phyloP scores from a whole-genome alignment of 1,284 basidiomycete genomes.

The Mycocalia duriaeana region DNA sequence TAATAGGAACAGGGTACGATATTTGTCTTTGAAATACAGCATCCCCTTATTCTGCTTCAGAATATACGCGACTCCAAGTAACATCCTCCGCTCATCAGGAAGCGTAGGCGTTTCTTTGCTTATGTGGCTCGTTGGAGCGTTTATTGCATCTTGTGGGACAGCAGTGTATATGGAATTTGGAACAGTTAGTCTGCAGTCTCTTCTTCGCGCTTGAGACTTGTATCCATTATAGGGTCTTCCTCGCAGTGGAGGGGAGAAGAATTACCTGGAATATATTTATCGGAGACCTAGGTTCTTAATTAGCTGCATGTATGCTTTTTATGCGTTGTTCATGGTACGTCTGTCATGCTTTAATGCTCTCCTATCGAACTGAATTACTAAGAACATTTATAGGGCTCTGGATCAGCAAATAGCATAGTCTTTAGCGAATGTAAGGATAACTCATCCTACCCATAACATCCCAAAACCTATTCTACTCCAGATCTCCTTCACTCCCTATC shows the following conservation, averaged over 20 bases:
- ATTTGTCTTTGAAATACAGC: background rate
- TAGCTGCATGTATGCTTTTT: slow-evolving; percentile 56
- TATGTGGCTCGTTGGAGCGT: slow-evolving; percentile 69
- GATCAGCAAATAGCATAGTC: slow-evolving; percentile 53
- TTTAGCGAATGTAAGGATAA: slow-evolving; percentile 61
- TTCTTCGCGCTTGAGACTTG: background rate
- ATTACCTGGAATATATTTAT: slow-evolving; percentile 71
- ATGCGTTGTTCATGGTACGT: slow-evolving; percentile 55
- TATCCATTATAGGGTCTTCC: slow-evolving; percentile 43
- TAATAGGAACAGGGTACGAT: slow-evolving; percentile 70
- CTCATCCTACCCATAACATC: too few species aligned
- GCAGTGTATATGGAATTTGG: slow-evolving; percentile 72
- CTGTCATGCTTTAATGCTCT: slow-evolving; percentile 10
- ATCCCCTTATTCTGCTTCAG: slow-evolving; percentile 27
- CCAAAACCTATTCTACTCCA: too few species aligned
- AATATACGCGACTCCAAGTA: slow-evolving; percentile 71
- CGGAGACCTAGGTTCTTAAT: slow-evolving; percentile 56
- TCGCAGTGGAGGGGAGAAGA: slow-evolving; percentile 71
- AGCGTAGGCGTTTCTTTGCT: slow-evolving; percentile 62
- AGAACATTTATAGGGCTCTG: slow-evolving; percentile 38
- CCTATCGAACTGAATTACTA: slow-evolving; percentile 14
- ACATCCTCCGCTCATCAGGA: slow-evolving; percentile 57
- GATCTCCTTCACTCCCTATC: slow-evolving; percentile 50
- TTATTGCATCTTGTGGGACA: slow-evolving; percentile 60
- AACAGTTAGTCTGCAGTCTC: slow-evolving; percentile 40